Evolutionary conservation across 768 basidiomycete genomes (phyloP), one percentile per base, ranked within the genome.

Genomic region (Mycena vulgaris): DNA sequence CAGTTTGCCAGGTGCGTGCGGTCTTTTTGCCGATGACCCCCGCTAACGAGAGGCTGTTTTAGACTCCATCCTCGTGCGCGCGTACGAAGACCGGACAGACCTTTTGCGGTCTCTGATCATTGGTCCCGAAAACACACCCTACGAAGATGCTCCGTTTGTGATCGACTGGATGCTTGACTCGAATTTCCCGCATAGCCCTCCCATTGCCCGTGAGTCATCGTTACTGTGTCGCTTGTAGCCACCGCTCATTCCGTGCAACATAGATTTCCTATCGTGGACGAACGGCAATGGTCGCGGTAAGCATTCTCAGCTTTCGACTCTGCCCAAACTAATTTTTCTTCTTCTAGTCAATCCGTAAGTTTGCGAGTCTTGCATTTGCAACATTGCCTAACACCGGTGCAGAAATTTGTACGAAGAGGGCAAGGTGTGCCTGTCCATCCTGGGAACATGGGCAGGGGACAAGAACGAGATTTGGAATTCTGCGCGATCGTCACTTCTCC

Each of bases 401-500:
- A 94, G 93, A 47, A 97, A 97, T 81, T 80, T 98, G 47, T 98
- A 98, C 71, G 96, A 97, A 77, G 96, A 98, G 72, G 96, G 96
- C 49, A 97, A 97, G 79, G 95, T 97, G 33, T 97, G 96, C 75
- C 80, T 97, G 47, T 97, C 95, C 19, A 95, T 97, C 56, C 82
- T 97, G 9, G 95, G 95, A 19, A 97, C 96, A 0, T 98, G 96
- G 96, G 87, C 90, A 10, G 96, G 96, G 11, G 97, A 97, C 75
- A 89, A 87, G 76, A 93, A 86, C 69, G 95, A 98, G 82, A 91
- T 89, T 9, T 98, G 96, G 96, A 95, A 88, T 74, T 86, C 95
- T 1, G 84, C 89, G 39, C 86, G 93, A 51, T 97, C 95, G 1
- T 97, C 95, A 19, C 82, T 98, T 28, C 86, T 98, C 21, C 96